These are phyloP conservation scores for Tetracladium setigerum DNA, from an alignment of 495 filamentous ascomycete genomes.

Conservation along the genomic window DNA sequence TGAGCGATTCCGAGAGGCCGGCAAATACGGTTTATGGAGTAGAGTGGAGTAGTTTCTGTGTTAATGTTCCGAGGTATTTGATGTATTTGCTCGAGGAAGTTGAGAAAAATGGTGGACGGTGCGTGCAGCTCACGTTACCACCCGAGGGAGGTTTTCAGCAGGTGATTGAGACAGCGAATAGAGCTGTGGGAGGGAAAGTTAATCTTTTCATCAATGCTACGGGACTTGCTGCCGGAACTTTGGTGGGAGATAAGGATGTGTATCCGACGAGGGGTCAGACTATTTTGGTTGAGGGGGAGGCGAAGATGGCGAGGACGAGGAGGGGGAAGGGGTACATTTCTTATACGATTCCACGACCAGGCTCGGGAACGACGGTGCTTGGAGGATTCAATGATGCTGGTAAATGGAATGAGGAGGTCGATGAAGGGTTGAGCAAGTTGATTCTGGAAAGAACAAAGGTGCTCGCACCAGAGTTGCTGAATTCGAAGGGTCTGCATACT, in stretches of 20 bases:
- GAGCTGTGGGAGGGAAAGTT: not conserved
- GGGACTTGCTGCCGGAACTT: conserved; percentile 8
- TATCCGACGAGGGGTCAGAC: conserved; percentile 17
- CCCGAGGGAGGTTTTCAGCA: too few relatives aligned
- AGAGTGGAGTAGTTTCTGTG: conserved; percentile 6
- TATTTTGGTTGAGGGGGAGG: conserved; percentile 16
- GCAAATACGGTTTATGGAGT: conserved; percentile 7
- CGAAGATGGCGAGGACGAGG: conserved; percentile 3
- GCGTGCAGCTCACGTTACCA: too few relatives aligned
- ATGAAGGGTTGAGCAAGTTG: conserved; percentile 9
- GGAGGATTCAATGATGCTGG: conserved; percentile 16
- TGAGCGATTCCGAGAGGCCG: conserved; percentile 7
- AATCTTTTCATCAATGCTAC: conserved; percentile 10
- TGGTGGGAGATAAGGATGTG: conserved; percentile 6
- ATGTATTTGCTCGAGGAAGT: conserved; percentile 1
- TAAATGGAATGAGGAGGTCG: conserved; percentile 3
- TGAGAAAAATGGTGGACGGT: not conserved
- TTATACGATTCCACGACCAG: conserved; percentile 13
- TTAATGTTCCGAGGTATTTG: conserved; percentile 14
- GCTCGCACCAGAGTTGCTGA: conserved; percentile 11
- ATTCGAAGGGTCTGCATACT: conserved; percentile 1
- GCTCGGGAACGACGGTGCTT: conserved; percentile 23
- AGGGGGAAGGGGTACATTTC: not conserved
- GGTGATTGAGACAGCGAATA: not conserved
- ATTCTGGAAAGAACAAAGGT: conserved; percentile 6